These are phyloP conservation scores for Scorias spongiosa DNA, from an alignment of 2,329 filamentous ascomycete genomes.

Conservation along the genomic window DNA sequence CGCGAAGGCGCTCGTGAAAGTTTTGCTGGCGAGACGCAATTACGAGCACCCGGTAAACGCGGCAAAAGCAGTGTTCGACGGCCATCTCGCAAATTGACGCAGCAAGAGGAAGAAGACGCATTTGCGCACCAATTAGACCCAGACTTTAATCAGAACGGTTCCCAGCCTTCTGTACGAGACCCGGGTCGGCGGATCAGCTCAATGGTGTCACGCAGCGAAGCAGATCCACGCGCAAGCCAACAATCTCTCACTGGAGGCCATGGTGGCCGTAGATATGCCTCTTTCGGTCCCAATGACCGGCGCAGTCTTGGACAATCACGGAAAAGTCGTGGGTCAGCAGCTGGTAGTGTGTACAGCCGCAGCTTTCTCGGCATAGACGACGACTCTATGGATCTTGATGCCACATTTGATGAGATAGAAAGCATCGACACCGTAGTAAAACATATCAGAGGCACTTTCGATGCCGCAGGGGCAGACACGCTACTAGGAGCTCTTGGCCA, in stretches of 20 bases:
- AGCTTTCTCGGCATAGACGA: constrained; percentile 20
- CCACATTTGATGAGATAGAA: constrained; percentile 13
- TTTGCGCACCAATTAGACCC: constrained; percentile 36
- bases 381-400: constrained; percentile 20
- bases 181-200: constrained; percentile 73
- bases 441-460: constrained; percentile 16
- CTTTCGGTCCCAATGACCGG: constrained; percentile 53
- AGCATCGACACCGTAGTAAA: constrained; percentile 13
- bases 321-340: constrained; percentile 40
- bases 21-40: constrained; percentile 42
- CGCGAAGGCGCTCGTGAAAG: constrained; percentile 60
- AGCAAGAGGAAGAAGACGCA: constrained; percentile 27
- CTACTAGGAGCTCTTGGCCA: constrained; percentile 18
- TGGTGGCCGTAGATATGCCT: constrained; percentile 49
- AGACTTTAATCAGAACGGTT: constrained; percentile 26
- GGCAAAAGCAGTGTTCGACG: constrained; percentile 2
- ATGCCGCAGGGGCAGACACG: constrained; percentile 15
- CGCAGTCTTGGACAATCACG: constrained; percentile 39
- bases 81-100: constrained; percentile 13
- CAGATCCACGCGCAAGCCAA: constrained; percentile 30
- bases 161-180: constrained; percentile 30
- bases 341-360: constrained; percentile 26
- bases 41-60: constrained; percentile 10
- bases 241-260: constrained; percentile 25
- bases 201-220: constrained; percentile 69